A percentile compares a stretch with the other conserved stretches of the same genome.
phyloP scores from a whole-genome alignment of 2,329 filamentous ascomycete species.

The Phialophora macrospora region DNA sequence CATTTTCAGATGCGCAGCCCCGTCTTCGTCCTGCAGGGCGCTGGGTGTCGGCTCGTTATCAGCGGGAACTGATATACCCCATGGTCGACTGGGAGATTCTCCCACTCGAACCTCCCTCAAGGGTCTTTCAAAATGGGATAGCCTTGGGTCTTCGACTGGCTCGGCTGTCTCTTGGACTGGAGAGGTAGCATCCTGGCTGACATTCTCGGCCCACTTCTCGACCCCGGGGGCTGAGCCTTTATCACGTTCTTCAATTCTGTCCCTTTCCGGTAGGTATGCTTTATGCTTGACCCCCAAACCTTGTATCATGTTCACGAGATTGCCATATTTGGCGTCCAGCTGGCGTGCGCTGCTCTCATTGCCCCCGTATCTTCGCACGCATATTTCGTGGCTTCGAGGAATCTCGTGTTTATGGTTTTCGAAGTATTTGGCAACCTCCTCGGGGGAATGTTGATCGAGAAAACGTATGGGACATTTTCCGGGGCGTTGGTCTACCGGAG shows the following conservation, averaged over 20 bases:
- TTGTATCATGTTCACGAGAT: slow-evolving; percentile 91
- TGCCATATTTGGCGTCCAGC: slow-evolving; percentile 92
- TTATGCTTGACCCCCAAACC: slow-evolving; percentile 86
- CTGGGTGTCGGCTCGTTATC: slow-evolving; percentile 50
- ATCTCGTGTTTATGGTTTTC: slow-evolving; percentile 95
- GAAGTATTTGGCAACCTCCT: slow-evolving; percentile 91
- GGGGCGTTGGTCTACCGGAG: slow-evolving; percentile 55
- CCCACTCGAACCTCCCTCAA: slow-evolving; percentile 90
- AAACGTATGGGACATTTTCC: slow-evolving; percentile 90
- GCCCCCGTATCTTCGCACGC: slow-evolving; percentile 84
- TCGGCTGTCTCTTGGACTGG: slow-evolving; percentile 42
- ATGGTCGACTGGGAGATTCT: slow-evolving; percentile 89
- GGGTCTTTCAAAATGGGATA: slow-evolving; percentile 79
- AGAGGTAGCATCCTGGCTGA: slow-evolving; percentile 59
- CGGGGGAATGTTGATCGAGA: slow-evolving; percentile 87
- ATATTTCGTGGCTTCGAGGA: slow-evolving; percentile 90
- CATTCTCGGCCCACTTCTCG: slow-evolving; percentile 81
- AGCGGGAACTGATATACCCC: slow-evolving; percentile 83
- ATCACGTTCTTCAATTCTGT: slow-evolving; percentile 49
- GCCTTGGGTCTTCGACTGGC: slow-evolving; percentile 63
- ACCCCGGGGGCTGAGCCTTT: slow-evolving; percentile 59
- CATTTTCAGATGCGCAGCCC: slow-evolving; percentile 24
- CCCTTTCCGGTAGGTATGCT: slow-evolving; percentile 73
- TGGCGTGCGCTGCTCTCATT: slow-evolving; percentile 84
- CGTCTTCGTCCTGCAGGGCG: slow-evolving; percentile 38